Conservation (phyloP, 2,329 filamentous ascomycete species). For the Arthrobotrys iridis region DNA sequence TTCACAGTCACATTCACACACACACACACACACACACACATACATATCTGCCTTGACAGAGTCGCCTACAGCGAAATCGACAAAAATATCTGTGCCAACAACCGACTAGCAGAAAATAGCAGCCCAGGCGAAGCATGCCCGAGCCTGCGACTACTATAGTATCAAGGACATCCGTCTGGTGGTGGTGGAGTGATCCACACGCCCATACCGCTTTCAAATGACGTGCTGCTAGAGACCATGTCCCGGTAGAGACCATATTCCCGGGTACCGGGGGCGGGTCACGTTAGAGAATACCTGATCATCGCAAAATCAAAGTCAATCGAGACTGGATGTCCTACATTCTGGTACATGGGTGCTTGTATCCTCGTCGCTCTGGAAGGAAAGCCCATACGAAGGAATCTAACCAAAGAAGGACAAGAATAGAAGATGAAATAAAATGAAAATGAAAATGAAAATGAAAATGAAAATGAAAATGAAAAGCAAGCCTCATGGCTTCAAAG, state of each 20-base stretch:
- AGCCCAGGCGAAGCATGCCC: slow-evolving; percentile 18
- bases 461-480: background rate
- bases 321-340: slow-evolving; percentile 19
- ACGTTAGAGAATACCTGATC: slow-evolving; percentile 35
- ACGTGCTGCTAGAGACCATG: slow-evolving; percentile 34
- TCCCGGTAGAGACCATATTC: too few species aligned
- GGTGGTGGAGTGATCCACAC: slow-evolving; percentile 49
- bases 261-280: slow-evolving; percentile 35
- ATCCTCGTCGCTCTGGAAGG: slow-evolving; percentile 38
- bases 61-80: slow-evolving; percentile 34
- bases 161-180: too few species aligned
- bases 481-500: slow-evolving; percentile 11
- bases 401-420: slow-evolving; percentile 10
- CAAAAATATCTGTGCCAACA: slow-evolving; percentile 32
- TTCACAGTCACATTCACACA: too few species aligned
- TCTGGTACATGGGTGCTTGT: slow-evolving; percentile 43
- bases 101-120: slow-evolving; percentile 29
- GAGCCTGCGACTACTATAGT: background rate
- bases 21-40: background rate
- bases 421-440: background rate
- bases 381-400: slow-evolving; percentile 51
- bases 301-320: slow-evolving; percentile 46
- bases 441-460: background rate
- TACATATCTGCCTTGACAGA: slow-evolving; percentile 9
- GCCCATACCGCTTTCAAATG: slow-evolving; percentile 46